Evolutionary conservation across 2,329 filamentous ascomycete genomes (phyloP).

Genomic region (Didymella glomerata): DNA sequence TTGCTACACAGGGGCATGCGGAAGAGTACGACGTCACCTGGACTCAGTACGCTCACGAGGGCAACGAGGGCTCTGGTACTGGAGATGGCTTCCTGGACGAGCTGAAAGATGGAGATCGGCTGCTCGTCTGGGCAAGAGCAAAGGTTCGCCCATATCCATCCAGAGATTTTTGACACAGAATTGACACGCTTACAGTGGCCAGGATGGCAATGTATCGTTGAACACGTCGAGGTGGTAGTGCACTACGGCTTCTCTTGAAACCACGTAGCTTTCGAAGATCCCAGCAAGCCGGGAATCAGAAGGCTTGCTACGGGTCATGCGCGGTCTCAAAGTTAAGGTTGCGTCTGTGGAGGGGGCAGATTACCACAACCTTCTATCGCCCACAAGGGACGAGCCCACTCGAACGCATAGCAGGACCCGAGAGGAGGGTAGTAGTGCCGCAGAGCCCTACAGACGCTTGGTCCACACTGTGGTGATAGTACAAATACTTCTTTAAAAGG

Average conservation of each 20-base stretch:
- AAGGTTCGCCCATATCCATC: constrained; percentile 27
- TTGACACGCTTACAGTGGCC: constrained; percentile 34
- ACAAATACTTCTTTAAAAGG: no score
- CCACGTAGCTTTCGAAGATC: no score
- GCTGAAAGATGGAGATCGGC: constrained; percentile 37
- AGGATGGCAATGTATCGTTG: constrained; percentile 42
- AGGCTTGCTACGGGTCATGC: background rate
- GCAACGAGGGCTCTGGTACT: constrained; percentile 37
- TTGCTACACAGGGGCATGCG: constrained; percentile 22
- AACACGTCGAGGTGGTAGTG: constrained; percentile 30
- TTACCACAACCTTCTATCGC: no score
- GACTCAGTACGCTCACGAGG: constrained; percentile 22
- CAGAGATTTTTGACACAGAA: background rate
- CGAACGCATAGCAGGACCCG: no score
- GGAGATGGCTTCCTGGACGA: constrained; percentile 40
- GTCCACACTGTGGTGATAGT: no score
- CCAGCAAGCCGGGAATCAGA: no score
- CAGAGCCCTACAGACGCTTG: no score
- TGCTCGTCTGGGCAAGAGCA: constrained; percentile 46
- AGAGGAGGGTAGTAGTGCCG: no score
- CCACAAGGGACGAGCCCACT: no score
- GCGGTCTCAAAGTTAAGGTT: no score
- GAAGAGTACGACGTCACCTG: constrained; percentile 34
- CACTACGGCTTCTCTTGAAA: constrained; percentile 32
- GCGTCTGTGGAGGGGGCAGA: no score